Evolutionary conservation across 768 basidiomycete species (phyloP), one percentile per base, ranked within the genome.

Genomic region (Hygrocybe punicea): DNA sequence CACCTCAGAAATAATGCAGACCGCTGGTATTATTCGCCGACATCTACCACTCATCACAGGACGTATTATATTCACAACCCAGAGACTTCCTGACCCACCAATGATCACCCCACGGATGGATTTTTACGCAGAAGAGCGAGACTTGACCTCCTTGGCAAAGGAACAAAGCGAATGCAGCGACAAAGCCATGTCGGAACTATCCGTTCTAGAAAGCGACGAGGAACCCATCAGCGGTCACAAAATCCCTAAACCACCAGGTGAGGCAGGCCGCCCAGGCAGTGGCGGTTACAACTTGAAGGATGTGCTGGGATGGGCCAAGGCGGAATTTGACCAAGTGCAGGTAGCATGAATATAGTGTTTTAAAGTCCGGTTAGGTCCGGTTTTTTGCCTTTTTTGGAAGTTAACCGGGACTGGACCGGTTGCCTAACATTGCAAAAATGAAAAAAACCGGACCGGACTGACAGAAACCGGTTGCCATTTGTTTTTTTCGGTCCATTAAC

Each of bases 231-330:
- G 14, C 6, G 47, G 19, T 21, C 14, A 16, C 17, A 21, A 48
- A 53, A 61, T 61, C 46, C 40, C 53, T 17, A 69, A 68, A 45
- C 67, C 67, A 13, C 17, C 17, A 2, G 61, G 63, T 1, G 57
- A 67, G 35, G 57, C 62, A 9, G 67, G 67, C 2, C 39, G 39
- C 3, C 63, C 63, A 13, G 51, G 60, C 2, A n/a, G 53, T 7
- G 65, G 65, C 6, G 62, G 65, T 0, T 66, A 68, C 37, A 67
- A 37, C 6, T 57, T 68, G 19, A 53, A 63, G 42, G 58, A 54
- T 0, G 60, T 56, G 0, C 25, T 67, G 6, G 39, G 34, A 16
- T 68, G 62, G 67, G 54, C 58, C 25, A 52, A 44, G 6, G 55
- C 50, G n/a, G 2, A 14, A 2, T 67, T 40, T 14, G 0, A 37